Evolutionary conservation across 2,329 filamentous ascomycete genomes (phyloP).

Genomic region (Penicillium sp.): DNA sequence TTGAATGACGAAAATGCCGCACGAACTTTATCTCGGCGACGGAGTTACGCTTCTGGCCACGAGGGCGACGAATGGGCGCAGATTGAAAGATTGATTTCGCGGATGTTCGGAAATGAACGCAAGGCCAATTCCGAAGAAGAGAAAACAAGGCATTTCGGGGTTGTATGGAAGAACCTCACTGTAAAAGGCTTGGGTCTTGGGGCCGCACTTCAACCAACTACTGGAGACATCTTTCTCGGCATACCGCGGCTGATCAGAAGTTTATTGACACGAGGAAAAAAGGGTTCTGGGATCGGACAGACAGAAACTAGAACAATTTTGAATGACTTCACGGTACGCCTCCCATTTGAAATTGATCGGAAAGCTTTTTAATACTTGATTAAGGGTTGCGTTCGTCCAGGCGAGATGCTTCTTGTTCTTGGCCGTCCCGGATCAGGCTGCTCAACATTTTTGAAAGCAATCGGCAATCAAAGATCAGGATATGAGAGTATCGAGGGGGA

Average conservation of each 20-base stretch:
- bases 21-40: conserved; percentile 31
- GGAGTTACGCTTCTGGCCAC: conserved; percentile 26
- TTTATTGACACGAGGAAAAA: conserved; percentile 42
- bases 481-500: conserved; percentile 64
- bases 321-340: conserved; percentile 59
- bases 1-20: conserved; percentile 23
- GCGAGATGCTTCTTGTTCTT: conserved; percentile 47
- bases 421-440: conserved; percentile 58
- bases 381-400: conserved; percentile 46
- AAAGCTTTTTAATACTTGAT: not conserved
- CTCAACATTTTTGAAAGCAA: conserved; percentile 82
- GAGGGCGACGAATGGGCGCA: conserved; percentile 37
- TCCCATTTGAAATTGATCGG: not conserved
- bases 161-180: conserved; percentile 71
- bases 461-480: conserved; percentile 69
- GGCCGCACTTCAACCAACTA: conserved; percentile 62
- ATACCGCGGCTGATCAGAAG: conserved; percentile 54
- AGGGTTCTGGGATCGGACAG: conserved; percentile 31
- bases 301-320: conserved; percentile 68
- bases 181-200: conserved; percentile 72
- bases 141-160: conserved; percentile 69
- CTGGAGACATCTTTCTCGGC: conserved; percentile 59
- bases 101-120: conserved; percentile 70
- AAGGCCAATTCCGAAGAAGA: conserved; percentile 71
- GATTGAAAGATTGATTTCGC: conserved; percentile 61